Percentiles rank a stretch among this genome's conserved stretches.
Evolutionary conservation across 257 asterid genomes (phyloP).

Genomic region (Solanum pinnatisectum): DNA sequence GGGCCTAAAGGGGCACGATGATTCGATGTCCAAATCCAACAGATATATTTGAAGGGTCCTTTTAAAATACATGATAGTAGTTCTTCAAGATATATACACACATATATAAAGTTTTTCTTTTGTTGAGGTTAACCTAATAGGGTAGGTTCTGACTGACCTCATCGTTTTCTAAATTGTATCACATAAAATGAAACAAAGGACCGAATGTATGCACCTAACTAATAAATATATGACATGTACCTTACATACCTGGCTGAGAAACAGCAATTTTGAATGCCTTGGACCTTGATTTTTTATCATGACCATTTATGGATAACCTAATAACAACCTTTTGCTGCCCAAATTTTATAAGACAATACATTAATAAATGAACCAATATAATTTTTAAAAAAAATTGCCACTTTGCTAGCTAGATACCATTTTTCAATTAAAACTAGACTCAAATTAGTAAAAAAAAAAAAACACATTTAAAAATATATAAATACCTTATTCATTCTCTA

Average conservation of each 20-base stretch:
- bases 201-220: not conserved
- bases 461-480: not conserved
- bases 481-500: not conserved
- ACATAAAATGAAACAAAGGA: not conserved
- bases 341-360: not conserved
- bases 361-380: not conserved
- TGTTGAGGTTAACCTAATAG: not conserved
- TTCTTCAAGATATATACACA: not conserved
- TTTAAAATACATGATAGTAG: not conserved
- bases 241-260: not conserved
- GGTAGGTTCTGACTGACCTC: not conserved
- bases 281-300: not conserved
- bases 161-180: not conserved
- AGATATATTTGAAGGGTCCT: no score
- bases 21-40: not conserved
- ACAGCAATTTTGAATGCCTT: slow-evolving; percentile 5
- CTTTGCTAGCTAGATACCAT: not conserved
- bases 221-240: not conserved
- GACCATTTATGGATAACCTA: not conserved
- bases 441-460: not conserved
- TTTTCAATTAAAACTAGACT: not conserved
- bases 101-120: no score
- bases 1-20: not conserved
- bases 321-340: slow-evolving; percentile 2
- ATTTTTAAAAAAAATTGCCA: not conserved